phyloP scores from a whole-genome alignment of 371 early-diverging fungal species.

The Mucor saturninus region DNA sequence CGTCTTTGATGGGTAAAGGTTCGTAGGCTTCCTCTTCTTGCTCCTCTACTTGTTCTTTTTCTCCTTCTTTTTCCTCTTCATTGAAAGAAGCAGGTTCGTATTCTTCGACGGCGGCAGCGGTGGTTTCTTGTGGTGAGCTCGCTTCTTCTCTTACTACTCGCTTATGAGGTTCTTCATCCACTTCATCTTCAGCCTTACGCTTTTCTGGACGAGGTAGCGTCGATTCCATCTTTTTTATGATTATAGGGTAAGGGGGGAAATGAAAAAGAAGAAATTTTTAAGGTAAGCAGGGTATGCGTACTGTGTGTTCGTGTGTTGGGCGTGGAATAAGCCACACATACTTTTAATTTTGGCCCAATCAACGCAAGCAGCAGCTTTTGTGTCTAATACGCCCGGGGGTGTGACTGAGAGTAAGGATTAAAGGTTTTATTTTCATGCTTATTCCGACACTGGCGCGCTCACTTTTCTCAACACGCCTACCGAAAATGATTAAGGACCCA shows the following conservation, averaged over 20 bases:
- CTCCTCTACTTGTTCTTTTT: not conserved
- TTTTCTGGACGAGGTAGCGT: not conserved
- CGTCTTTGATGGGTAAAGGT: not conserved
- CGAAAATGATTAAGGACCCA: conserved; percentile 52
- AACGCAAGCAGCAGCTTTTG: too few species aligned
- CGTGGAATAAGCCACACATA: too few species aligned
- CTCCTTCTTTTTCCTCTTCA: not conserved
- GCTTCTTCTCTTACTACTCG: not conserved
- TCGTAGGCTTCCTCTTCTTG: not conserved
- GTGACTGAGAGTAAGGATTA: not conserved
- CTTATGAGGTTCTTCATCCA: not conserved
- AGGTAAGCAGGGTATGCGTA: too few species aligned
- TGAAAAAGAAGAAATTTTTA: too few species aligned
- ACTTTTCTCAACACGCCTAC: conserved; percentile 8
- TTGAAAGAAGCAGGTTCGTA: not conserved
- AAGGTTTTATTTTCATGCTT: not conserved
- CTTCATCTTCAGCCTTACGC: conserved; percentile 2
- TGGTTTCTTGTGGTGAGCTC: too few species aligned
- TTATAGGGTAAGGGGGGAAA: not conserved
- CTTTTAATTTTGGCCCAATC: too few species aligned
- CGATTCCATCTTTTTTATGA: not conserved
- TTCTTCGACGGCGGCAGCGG: not conserved
- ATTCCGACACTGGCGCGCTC: not conserved
- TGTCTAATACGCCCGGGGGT: too few species aligned
- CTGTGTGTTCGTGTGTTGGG: too few species aligned